Percentiles rank a stretch among this genome's conserved stretches.
Evolutionary conservation across 2,329 filamentous ascomycete species (phyloP).

Genomic region (Diaporthe velutina): DNA sequence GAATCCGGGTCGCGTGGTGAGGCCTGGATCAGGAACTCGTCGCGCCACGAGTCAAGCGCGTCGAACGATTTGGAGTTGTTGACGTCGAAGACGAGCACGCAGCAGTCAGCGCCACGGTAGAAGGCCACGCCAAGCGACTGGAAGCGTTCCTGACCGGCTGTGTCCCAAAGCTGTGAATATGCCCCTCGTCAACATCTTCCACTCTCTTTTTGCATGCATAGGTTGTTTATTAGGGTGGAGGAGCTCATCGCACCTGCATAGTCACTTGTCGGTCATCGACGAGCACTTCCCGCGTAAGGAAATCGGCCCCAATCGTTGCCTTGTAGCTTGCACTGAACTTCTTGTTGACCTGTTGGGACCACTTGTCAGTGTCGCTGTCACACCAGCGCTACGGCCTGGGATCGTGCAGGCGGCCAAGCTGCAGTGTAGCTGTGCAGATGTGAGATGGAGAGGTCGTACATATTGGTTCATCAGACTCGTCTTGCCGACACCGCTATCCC

Average conservation of each 20-base stretch:
- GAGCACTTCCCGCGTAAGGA: conserved; percentile 96
- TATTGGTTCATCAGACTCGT: conserved; percentile 99
- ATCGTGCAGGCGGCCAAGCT: conserved; percentile 11
- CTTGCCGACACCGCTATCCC: conserved; percentile 98
- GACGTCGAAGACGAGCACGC: conserved; percentile 97
- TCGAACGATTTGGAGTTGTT: conserved; percentile 99
- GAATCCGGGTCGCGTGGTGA: conserved; percentile 96
- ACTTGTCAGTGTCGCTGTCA: conserved; percentile 23
- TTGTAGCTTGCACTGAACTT: conserved; percentile 99
- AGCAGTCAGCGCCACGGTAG: conserved; percentile 97
- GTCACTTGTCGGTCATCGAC: conserved; percentile 98
- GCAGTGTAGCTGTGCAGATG: conserved; percentile 34
- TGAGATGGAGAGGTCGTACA: conserved; percentile 69
- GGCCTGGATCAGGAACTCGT: conserved; percentile 98
- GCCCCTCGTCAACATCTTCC: conserved; percentile 23
- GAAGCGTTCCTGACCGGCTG: conserved; percentile 96
- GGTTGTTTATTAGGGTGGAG: not conserved
- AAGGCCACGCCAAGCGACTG: conserved; percentile 97
- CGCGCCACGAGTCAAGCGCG: conserved; percentile 96
- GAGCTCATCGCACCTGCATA: conserved; percentile 73
- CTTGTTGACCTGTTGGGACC: conserved; percentile 89
- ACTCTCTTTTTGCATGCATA: not conserved
- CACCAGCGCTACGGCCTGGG: not conserved
- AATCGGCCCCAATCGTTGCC: conserved; percentile 98
- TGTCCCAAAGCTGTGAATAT: conserved; percentile 89